phyloP scores from a whole-genome alignment of 2,329 filamentous ascomycete species.

The Aspergillus pseudoviridinutans region DNA sequence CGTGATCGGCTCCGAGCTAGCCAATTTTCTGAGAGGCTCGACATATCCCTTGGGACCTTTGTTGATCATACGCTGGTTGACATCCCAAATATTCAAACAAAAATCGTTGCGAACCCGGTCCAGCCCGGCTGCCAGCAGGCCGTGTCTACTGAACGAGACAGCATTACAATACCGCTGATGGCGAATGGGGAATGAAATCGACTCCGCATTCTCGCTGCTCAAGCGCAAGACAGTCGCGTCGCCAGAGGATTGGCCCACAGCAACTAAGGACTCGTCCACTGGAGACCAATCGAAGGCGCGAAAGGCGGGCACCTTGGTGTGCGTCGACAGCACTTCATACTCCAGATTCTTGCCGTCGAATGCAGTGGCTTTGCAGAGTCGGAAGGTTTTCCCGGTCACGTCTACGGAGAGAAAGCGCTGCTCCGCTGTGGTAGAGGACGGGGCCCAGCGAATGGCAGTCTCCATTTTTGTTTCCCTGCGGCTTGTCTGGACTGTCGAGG shows the following conservation, averaged over 20 bases:
- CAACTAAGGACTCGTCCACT: conserved; percentile 54
- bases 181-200: conserved; percentile 54
- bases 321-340: conserved; percentile 52
- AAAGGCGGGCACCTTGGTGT: conserved; percentile 56
- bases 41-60: conserved; percentile 30
- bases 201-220: conserved; percentile 46
- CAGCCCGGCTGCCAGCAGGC: conserved; percentile 57
- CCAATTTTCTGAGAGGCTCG: conserved; percentile 56
- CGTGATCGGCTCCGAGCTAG: conserved; percentile 59
- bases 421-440: conserved; percentile 49
- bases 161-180: conserved; percentile 63
- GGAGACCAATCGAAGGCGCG: conserved; percentile 65
- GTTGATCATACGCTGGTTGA: conserved; percentile 45
- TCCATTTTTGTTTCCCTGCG: conserved; percentile 26
- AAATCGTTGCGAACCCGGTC: conserved; percentile 62
- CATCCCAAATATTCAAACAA: conserved; percentile 62
- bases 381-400: conserved; percentile 56
- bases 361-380: conserved; percentile 50
- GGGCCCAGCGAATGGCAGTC: conserved; percentile 60
- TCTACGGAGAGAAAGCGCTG: conserved; percentile 61
- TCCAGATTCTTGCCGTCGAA: conserved; percentile 40
- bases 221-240: conserved; percentile 58
- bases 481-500: neutral
- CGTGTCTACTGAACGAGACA: conserved; percentile 55
- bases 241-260: conserved; percentile 58